These are phyloP conservation scores for Pseudocercospora cruenta DNA, from an alignment of 2,329 filamentous ascomycete genomes.

Conservation along the genomic window DNA sequence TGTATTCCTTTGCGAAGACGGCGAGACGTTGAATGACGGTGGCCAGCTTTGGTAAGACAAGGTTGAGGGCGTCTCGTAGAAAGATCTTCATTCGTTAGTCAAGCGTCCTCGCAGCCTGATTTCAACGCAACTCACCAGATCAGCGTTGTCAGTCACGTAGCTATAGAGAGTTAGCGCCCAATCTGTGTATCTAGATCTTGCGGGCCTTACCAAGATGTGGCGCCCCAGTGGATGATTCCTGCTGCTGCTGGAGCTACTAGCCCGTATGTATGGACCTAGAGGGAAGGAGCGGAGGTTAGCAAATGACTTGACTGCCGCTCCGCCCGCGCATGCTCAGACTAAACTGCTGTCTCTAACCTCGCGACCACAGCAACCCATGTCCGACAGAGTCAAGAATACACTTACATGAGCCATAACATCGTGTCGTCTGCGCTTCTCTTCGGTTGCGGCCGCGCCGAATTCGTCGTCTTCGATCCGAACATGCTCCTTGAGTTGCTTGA, in stretches of 20 bases:
- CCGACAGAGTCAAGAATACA: neutral
- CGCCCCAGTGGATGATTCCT: slow-evolving; percentile 80
- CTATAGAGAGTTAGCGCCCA: slow-evolving; percentile 9
- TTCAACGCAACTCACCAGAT: slow-evolving; percentile 50
- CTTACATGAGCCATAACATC: slow-evolving; percentile 58
- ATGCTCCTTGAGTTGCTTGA: slow-evolving; percentile 52
- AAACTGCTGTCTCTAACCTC: neutral
- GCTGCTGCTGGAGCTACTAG: slow-evolving; percentile 73
- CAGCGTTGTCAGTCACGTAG: slow-evolving; percentile 74
- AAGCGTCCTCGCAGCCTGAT: neutral
- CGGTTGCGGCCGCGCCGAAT: slow-evolving; percentile 51
- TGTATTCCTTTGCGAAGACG: slow-evolving; percentile 72
- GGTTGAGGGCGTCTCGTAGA: slow-evolving; percentile 71
- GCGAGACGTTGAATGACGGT: slow-evolving; percentile 76
- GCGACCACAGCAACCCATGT: neutral
- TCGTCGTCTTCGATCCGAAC: slow-evolving; percentile 52
- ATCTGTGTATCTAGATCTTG: neutral
- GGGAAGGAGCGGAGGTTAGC: neutral
- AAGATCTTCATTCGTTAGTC: slow-evolving; percentile 57
- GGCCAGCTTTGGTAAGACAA: slow-evolving; percentile 77
- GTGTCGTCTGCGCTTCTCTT: slow-evolving; percentile 51
- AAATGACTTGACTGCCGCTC: neutral
- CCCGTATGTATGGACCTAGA: slow-evolving; percentile 61
- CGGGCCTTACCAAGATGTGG: slow-evolving; percentile 54
- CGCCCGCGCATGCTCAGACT: neutral